phyloP scores from a whole-genome alignment of 2,329 filamentous ascomycete species.

The Scleromitrula shiraiana region DNA sequence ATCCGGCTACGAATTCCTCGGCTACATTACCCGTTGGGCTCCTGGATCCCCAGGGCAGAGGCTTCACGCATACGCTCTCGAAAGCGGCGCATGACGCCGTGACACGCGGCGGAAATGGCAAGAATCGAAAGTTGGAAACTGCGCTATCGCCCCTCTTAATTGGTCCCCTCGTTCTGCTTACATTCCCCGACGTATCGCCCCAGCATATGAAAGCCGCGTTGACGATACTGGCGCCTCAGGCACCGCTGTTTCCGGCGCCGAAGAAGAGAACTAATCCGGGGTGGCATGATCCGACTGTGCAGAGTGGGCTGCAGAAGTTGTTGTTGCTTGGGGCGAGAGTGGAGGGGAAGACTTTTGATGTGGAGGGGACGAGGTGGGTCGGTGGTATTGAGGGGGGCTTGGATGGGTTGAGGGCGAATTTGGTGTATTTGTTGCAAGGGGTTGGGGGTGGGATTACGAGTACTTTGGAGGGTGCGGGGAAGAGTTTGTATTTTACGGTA shows the following conservation, averaged over 20 bases:
- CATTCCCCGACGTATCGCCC: conserved; percentile 76
- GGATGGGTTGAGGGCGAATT: conserved; percentile 70
- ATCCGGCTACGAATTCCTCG: conserved; percentile 20
- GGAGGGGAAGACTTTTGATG: conserved; percentile 52
- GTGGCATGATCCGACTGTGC: conserved; percentile 72
- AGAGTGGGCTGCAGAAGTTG: conserved; percentile 78
- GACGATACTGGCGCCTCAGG: conserved; percentile 64
- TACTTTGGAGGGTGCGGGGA: conserved; percentile 70
- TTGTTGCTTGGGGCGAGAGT: conserved; percentile 79
- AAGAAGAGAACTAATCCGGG: conserved; percentile 66
- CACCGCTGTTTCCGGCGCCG: conserved; percentile 69
- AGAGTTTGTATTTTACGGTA: conserved; percentile 79
- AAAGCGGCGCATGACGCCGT: conserved; percentile 30
- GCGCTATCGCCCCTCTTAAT: conserved; percentile 68
- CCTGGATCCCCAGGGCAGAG: conserved; percentile 17
- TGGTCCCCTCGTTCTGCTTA: conserved; percentile 72
- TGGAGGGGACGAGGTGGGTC: conserved; percentile 50
- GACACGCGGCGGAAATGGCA: conserved; percentile 31
- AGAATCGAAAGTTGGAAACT: too few species aligned
- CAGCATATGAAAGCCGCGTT: conserved; percentile 76
- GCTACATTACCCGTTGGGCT: conserved; percentile 13
- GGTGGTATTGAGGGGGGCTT: conserved; percentile 75
- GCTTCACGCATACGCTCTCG: conserved; percentile 52
- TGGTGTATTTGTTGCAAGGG: conserved; percentile 73
- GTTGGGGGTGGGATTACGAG: conserved; percentile 70